Conservation (phyloP, 108 stramenopile species). For the Chaetoceros tenuissimus region DNA sequence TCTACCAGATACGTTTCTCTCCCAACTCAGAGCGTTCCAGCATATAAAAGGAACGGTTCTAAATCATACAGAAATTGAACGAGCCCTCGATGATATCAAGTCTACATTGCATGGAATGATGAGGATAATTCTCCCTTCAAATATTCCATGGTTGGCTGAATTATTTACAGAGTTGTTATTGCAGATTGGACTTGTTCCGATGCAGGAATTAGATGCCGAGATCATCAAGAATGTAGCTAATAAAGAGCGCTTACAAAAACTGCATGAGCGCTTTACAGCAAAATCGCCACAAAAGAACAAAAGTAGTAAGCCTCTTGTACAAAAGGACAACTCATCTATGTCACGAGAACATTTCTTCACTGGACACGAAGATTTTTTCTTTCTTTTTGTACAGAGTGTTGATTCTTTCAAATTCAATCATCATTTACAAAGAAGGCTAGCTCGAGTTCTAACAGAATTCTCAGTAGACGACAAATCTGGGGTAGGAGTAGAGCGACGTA, state of each 20-base stretch:
- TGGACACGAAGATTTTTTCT: slow-evolving; percentile 81
- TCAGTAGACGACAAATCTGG: slow-evolving; percentile 24
- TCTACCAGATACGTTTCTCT: slow-evolving; percentile 49
- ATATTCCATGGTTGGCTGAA: slow-evolving; percentile 67
- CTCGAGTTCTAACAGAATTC: slow-evolving; percentile 13
- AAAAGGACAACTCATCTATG: slow-evolving; percentile 12
- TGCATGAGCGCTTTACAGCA: slow-evolving; percentile 64
- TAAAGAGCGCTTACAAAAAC: slow-evolving; percentile 58
- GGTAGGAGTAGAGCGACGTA: slow-evolving; percentile 24
- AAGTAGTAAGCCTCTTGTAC: slow-evolving; percentile 32
- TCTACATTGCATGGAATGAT: slow-evolving; percentile 37
- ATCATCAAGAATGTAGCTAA: slow-evolving; percentile 47
- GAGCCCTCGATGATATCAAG: slow-evolving; percentile 26
- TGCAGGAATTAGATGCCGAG: slow-evolving; percentile 74
- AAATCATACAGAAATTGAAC: slow-evolving; percentile 29
- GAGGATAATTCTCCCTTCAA: slow-evolving; percentile 24
- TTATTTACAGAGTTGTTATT: slow-evolving; percentile 68
- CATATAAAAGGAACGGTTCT: slow-evolving; percentile 48
- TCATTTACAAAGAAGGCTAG: slow-evolving; percentile 34
- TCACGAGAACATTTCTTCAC: slow-evolving; percentile 39
- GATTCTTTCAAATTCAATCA: slow-evolving; percentile 56
- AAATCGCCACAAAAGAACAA: slow-evolving; percentile 33
- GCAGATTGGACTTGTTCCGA: slow-evolving; percentile 63
- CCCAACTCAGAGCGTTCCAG: slow-evolving; percentile 60
- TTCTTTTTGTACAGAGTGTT: slow-evolving; percentile 48